phyloP scores from a whole-genome alignment of 2,329 filamentous ascomycete genomes.

The Neofusicoccum laricinum region DNA sequence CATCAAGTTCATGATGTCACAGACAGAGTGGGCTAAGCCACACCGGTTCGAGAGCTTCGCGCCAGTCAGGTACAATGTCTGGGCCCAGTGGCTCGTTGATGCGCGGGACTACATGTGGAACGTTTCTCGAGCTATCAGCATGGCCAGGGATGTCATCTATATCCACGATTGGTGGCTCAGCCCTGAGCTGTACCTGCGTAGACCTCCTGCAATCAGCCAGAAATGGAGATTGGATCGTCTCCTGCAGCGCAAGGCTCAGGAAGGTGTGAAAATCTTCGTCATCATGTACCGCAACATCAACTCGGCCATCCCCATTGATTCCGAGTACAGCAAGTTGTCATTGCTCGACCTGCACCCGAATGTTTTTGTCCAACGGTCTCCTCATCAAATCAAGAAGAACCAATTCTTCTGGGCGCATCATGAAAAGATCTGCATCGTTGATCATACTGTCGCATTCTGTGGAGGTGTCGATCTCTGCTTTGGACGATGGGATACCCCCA shows the following conservation, averaged over 20 bases:
- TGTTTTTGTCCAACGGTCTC: slow-evolving; percentile 91
- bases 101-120: slow-evolving; percentile 99
- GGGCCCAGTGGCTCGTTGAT: slow-evolving; percentile 95
- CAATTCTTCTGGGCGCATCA: slow-evolving; percentile 99
- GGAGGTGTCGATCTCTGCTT: slow-evolving; percentile 97
- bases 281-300: slow-evolving; percentile 98
- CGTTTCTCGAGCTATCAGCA: slow-evolving; percentile 91
- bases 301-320: slow-evolving; percentile 94
- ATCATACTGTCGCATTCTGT: slow-evolving; percentile 93
- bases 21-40: slow-evolving; percentile 76
- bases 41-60: slow-evolving; percentile 94
- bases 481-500: slow-evolving; percentile 93
- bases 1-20: slow-evolving; percentile 77
- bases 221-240: slow-evolving; percentile 95
- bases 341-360: slow-evolving; percentile 93
- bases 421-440: slow-evolving; percentile 95
- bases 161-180: slow-evolving; percentile 99
- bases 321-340: slow-evolving; percentile 96
- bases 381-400: slow-evolving; percentile 97
- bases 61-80: slow-evolving; percentile 79
- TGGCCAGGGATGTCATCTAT: slow-evolving; percentile 96
- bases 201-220: slow-evolving; percentile 92
- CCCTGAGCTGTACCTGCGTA: slow-evolving; percentile 90
- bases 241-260: slow-evolving; percentile 86
- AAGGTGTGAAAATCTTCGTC: slow-evolving; percentile 96